Conservation (phyloP, 495 filamentous ascomycete species). For the Aspergillus bertholletiae region DNA sequence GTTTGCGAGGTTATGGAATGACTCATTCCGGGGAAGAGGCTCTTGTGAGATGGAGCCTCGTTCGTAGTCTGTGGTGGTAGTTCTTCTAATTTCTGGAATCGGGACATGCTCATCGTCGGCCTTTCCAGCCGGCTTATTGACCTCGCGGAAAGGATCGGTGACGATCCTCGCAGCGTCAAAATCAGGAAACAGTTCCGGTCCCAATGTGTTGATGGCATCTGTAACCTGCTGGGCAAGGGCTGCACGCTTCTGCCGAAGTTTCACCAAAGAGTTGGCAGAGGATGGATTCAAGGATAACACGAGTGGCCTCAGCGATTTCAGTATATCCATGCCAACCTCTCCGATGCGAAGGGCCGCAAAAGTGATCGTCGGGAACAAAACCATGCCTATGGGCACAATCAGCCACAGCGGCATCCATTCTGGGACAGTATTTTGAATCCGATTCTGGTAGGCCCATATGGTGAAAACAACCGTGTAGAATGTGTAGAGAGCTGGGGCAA, state of each 20-base stretch:
- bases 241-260: constrained; percentile 69
- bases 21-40: constrained; percentile 81
- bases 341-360: constrained; percentile 94
- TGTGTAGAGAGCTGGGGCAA: constrained; percentile 83
- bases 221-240: constrained; percentile 80
- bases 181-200: constrained; percentile 95
- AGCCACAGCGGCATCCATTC: constrained; percentile 76
- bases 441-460: constrained; percentile 75
- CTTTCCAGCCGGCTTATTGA: constrained; percentile 20
- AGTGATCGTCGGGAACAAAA: constrained; percentile 83
- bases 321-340: constrained; percentile 95
- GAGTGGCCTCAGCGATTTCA: constrained; percentile 90
- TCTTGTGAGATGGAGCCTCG: constrained; percentile 36
- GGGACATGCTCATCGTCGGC: constrained; percentile 17
- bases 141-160: constrained; percentile 53
- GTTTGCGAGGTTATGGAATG: constrained; percentile 80
- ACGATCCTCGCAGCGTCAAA: constrained; percentile 84
- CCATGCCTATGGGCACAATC: constrained; percentile 66
- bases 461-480: constrained; percentile 72
- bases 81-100: constrained; percentile 20
- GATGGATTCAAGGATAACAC: constrained; percentile 83
- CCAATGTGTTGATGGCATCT: constrained; percentile 88
- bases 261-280: constrained; percentile 77
- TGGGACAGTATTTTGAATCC: constrained; percentile 74
- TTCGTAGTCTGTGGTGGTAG: constrained; percentile 16